phyloP scores from a whole-genome alignment of 495 filamentous ascomycete genomes.

The Xylaria nigripes region DNA sequence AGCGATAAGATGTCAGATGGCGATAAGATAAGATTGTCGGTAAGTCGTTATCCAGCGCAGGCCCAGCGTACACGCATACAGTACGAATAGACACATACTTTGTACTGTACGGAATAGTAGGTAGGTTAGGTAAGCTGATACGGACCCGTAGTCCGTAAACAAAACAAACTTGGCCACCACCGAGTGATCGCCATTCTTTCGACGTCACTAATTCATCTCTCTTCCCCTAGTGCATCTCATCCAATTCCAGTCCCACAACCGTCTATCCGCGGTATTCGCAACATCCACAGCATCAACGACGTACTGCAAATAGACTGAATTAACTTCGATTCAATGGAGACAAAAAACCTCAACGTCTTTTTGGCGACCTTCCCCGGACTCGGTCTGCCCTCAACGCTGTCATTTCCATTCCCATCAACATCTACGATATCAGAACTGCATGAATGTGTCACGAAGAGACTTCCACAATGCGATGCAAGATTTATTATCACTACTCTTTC shows the following conservation, averaged over 20 bases:
- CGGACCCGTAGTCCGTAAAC: too few species aligned
- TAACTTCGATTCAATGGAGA: slow-evolving; percentile 27
- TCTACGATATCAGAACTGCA: slow-evolving; percentile 61
- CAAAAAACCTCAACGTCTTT: slow-evolving; percentile 64
- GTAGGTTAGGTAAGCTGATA: too few species aligned
- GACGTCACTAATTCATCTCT: not conserved
- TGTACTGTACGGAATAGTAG: too few species aligned
- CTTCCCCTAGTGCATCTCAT: not conserved
- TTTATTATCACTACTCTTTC: slow-evolving; percentile 77
- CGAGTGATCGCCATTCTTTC: not conserved
- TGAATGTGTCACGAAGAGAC: slow-evolving; percentile 49
- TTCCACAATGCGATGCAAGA: slow-evolving; percentile 49
- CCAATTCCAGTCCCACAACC: not conserved
- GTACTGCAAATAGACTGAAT: not conserved
- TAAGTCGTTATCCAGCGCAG: too few species aligned
- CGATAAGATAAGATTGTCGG: not conserved
- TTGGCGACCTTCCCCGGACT: slow-evolving; percentile 77
- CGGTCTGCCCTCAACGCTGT: slow-evolving; percentile 67
- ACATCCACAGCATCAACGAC: not conserved
- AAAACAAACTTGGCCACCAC: too few species aligned
- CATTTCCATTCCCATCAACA: slow-evolving; percentile 56
- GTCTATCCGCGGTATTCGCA: too few species aligned
- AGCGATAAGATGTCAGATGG: not conserved
- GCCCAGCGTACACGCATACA: too few species aligned
- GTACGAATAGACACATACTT: too few species aligned